Base-by-base conservation (phyloP, 1,284 basidiomycete species). In the Tylopilus orsonianus region DNA sequence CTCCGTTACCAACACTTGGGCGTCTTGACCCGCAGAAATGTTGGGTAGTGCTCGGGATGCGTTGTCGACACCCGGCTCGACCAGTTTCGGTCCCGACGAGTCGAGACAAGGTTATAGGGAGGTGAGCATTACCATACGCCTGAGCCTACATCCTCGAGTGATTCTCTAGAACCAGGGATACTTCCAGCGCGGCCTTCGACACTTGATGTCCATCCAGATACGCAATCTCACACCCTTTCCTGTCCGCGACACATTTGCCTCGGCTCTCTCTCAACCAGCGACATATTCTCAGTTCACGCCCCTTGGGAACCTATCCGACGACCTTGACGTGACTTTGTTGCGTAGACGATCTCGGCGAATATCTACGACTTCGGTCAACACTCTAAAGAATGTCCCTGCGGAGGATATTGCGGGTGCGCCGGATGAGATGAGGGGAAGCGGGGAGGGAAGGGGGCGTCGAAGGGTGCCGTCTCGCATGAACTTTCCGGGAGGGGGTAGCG, bases 171-270 rank as follows among this genome's bases (percentile, higher is more conserved):
- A 18, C 24, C 33, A 66, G 64, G 50, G 43, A 32, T 55, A 7
- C 53, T 54, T 59, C 23, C 65, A 90, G 80, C 81, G 80, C 57
- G 83, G 85, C 33, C 72, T 90, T 53, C 80, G 88, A 55, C 88
- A 92, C 69, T 76, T 93, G 43, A 75, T 78, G 39, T 75, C 80
- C 30, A 74, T 93, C 49, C 83, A 89, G 69, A 73, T 93, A 54
- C 80, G 83, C 53, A 92, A 93, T 60, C 72, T 93, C 34, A 88
- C 89, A 10, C 87, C 87, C 2, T 89, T 88, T 63, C 88, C 90
- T 33, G 76, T 79, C 35, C 80, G 87, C 32, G 89, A 92, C 66
- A 75, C 85, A 2, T 74, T 89, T 51, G 81, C 88, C 12, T 85
- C 85, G 22, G 84, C 85, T 16, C 73, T 91, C 41, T 72, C 75